A percentile compares a stretch with the other conserved stretches of the same genome.
phyloP scores from a whole-genome alignment of 2,329 filamentous ascomycete genomes.

The Trichoderma breve region DNA sequence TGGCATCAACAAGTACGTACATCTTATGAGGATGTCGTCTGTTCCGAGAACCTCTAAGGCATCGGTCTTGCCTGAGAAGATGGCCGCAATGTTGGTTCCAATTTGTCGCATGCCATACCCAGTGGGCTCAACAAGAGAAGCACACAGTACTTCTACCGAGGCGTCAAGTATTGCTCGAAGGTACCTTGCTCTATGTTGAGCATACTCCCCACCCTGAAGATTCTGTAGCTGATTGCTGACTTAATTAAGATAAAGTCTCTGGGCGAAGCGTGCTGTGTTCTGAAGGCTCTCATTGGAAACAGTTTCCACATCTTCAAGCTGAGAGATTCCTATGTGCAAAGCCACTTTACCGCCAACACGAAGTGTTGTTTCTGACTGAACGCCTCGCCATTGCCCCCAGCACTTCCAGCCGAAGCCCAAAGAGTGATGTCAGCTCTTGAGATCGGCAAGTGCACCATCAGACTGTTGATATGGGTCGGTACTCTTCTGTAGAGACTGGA shows the following conservation, averaged over 20 bases:
- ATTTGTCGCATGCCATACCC: background rate
- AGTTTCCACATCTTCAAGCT: background rate
- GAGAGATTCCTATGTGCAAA: background rate
- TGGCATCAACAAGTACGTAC: background rate
- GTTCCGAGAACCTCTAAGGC: background rate
- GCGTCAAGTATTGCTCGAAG: background rate
- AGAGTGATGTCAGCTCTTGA: background rate
- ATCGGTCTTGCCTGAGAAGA: background rate
- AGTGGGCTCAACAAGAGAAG: background rate
- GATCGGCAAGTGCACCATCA: background rate
- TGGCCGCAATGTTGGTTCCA: background rate
- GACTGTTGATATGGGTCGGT: background rate
- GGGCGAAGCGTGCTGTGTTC: background rate
- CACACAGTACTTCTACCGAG: background rate
- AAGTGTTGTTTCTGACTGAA: background rate
- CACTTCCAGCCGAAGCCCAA: background rate
- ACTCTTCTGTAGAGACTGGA: background rate
- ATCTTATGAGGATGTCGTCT: background rate
- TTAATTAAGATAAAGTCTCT: rapidly evolving
- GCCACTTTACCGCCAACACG: background rate
- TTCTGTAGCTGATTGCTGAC: background rate
- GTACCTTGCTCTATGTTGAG: background rate
- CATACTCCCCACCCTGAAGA: background rate
- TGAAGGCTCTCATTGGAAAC: background rate
- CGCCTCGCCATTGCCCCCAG: background rate